Evolutionary conservation across 2,329 filamentous ascomycete genomes (phyloP).

Genomic region (Lasiodiplodia hormozganensis): DNA sequence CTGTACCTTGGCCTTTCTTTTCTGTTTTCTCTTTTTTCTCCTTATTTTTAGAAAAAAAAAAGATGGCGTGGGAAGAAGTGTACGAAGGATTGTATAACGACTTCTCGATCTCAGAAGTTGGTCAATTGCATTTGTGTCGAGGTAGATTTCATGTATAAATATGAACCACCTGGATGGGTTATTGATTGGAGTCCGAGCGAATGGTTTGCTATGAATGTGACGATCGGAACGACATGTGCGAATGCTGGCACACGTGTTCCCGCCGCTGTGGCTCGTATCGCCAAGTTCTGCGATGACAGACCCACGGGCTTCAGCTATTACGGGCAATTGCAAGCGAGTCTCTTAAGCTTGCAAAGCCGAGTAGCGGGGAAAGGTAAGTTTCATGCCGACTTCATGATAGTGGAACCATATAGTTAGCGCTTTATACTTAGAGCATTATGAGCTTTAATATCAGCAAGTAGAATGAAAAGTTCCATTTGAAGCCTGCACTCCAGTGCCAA

Average conservation of each 20-base stretch:
- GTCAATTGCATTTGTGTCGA: too few species aligned
- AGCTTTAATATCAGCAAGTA: not conserved
- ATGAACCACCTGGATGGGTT: not conserved
- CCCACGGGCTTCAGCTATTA: not conserved
- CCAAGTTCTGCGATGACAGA: not conserved
- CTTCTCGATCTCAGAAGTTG: too few species aligned
- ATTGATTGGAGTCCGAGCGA: not conserved
- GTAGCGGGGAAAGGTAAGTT: not conserved
- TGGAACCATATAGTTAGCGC: not conserved
- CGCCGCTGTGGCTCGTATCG: not conserved
- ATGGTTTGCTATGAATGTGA: not conserved
- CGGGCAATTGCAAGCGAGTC: not conserved
- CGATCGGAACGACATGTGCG: not conserved
- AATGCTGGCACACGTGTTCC: not conserved
- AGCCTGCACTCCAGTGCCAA: not conserved
- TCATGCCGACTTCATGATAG: not conserved
- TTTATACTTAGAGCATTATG: not conserved
- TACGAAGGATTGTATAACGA: too few species aligned
- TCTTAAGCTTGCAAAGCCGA: not conserved
- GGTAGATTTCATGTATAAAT: too few species aligned
- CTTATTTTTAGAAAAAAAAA: too few species aligned
- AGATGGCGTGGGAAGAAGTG: too few species aligned
- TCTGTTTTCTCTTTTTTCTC: too few species aligned
- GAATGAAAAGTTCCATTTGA: not conserved
- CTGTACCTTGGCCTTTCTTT: too few species aligned